Evolutionary conservation across 2,329 filamentous ascomycete genomes (phyloP).

Genomic region (Arachnomyces sp.): DNA sequence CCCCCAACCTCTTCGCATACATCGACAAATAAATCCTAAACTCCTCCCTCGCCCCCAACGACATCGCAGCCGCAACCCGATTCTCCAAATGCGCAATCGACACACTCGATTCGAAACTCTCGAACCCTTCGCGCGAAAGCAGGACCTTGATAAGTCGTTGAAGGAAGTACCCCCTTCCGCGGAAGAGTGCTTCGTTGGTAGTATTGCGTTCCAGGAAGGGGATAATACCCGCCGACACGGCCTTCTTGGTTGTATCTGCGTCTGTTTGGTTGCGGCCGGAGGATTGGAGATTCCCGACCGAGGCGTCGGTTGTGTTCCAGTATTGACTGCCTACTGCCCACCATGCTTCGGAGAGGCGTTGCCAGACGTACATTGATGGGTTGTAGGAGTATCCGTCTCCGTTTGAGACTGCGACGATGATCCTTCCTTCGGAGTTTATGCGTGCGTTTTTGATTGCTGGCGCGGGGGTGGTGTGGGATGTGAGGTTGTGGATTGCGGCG

Average conservation of each 20-base stretch:
- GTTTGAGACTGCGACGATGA: slow-evolving; percentile 86
- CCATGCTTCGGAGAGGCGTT: slow-evolving; percentile 92
- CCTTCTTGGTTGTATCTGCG: slow-evolving; percentile 41
- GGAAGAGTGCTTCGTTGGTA: slow-evolving; percentile 82
- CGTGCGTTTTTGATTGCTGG: slow-evolving; percentile 86
- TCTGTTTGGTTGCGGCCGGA: slow-evolving; percentile 57
- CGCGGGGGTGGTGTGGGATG: slow-evolving; percentile 66
- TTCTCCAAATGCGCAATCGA: slow-evolving; percentile 95
- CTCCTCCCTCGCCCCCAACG: slow-evolving; percentile 78
- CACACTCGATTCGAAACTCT: slow-evolving; percentile 81
- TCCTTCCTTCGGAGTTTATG: slow-evolving; percentile 75
- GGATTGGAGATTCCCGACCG: slow-evolving; percentile 69
- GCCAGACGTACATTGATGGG: slow-evolving; percentile 79
- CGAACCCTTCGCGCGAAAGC: slow-evolving; percentile 80
- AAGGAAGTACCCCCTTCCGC: slow-evolving; percentile 82
- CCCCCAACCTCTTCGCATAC: slow-evolving; percentile 92
- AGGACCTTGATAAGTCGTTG: slow-evolving; percentile 86
- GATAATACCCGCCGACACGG: slow-evolving; percentile 82
- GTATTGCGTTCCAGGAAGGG: slow-evolving; percentile 90
- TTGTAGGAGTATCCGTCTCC: slow-evolving; percentile 92
- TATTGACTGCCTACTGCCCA: slow-evolving; percentile 98
- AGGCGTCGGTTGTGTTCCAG: slow-evolving; percentile 95
- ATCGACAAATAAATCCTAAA: slow-evolving; percentile 94
- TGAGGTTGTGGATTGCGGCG: slow-evolving; percentile 69
- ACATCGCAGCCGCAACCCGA: slow-evolving; percentile 77